Evolutionary conservation across 169 alveolate genomes (phyloP).

Genomic region (Cryptosporidium sp.): DNA sequence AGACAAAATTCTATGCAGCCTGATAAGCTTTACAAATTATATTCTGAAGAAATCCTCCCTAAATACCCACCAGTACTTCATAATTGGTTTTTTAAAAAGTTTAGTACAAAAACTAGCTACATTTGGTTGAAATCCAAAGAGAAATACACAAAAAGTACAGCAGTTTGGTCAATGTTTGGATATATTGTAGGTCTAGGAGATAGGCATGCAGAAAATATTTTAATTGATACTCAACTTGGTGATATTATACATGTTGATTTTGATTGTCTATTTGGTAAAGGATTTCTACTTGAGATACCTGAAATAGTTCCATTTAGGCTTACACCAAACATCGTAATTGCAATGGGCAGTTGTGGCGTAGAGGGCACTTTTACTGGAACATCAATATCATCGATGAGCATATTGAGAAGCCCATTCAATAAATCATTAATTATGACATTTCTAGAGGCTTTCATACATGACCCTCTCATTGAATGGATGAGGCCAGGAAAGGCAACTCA

Average conservation of each 20-base stretch:
- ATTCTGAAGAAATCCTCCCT: constrained; percentile 86
- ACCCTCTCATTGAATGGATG: constrained; percentile 94
- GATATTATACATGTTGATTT: constrained; percentile 96
- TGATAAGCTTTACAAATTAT: constrained; percentile 82
- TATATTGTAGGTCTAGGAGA: constrained; percentile 97
- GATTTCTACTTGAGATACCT: constrained; percentile 94
- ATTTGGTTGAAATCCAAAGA: constrained; percentile 92
- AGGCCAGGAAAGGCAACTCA: constrained; percentile 80
- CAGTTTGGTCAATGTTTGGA: constrained; percentile 97
- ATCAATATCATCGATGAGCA: constrained; percentile 89
- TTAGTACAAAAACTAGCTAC: constrained; percentile 83
- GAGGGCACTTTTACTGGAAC: constrained; percentile 90
- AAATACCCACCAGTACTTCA: constrained; percentile 82
- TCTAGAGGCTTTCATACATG: constrained; percentile 93
- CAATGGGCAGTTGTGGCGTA: constrained; percentile 90
- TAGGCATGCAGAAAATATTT: constrained; percentile 96
- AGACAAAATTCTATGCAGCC: constrained; percentile 79
- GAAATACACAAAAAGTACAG: constrained; percentile 89
- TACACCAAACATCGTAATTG: constrained; percentile 95
- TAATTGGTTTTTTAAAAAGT: constrained; percentile 76
- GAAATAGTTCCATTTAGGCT: constrained; percentile 97
- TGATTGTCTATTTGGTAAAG: constrained; percentile 98
- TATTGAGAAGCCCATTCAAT: constrained; percentile 86
- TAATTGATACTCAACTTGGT: constrained; percentile 92
- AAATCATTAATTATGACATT: constrained; percentile 87